Evolutionary conservation across 805 yeast genomes (phyloP), one percentile per base, ranked within the genome.

Genomic region (Suhomyces pyralidae): DNA sequence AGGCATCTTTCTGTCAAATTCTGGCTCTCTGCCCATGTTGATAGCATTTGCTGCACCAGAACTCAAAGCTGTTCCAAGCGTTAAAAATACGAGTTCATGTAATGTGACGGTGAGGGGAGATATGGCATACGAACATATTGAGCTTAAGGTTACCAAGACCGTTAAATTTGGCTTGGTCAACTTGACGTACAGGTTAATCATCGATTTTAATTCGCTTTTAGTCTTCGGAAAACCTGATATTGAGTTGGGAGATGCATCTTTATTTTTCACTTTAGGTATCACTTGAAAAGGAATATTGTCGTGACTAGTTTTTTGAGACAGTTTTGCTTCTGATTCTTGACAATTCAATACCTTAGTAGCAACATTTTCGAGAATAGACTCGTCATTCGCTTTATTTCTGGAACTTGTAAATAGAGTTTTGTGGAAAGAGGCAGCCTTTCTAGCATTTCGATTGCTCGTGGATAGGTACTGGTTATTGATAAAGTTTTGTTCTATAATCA

Each of bases 21-120:
- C 87, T 1, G 97, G 97, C 69, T 94, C 99, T 59, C 99, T 77
- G 1, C 91, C 98, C 96, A 92, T 93, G 65, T 94, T 94, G 46
- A 94, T 90, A 3, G 98, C 96, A 70, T 94, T 94, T 2, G 99
- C 99, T 2, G 97, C 85, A 9, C 96, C 96, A 0, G 97, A 90
- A 58, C 94, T 82, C 32, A 94, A 71, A 1, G 93, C 82, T 0
- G 97, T 94, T 14, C 99, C 99, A 0, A 79, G 68, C 0, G 97
- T 89, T 30, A 94, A 74, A 58, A 84, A 83, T 30, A 88, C 61
- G 47, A 94, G 78, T 56, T 89, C 85, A 6, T 82, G 73, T 3
- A 93, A 67, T 0, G 94, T 82, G 0, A 91, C 90, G 9, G 92
- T 82, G 58, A 80, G 79, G 1, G 99, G 98, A 0, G 97, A 89